Evolutionary conservation across 2,329 filamentous ascomycete species (phyloP), one percentile per base, ranked within the genome.

Genomic region (Beauveria rudraprayagi): DNA sequence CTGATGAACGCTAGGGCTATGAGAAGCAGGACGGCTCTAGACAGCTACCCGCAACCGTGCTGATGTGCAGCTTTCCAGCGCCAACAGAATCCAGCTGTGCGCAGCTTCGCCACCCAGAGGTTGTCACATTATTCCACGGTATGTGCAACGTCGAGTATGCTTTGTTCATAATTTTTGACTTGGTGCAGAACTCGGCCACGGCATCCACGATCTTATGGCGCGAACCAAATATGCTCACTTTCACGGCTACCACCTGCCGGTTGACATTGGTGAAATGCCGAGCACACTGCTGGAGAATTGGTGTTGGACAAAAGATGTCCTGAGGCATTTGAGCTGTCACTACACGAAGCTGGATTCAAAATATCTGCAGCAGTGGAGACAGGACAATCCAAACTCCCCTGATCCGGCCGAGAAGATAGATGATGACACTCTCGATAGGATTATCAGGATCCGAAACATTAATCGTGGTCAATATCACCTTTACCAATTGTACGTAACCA

Each of bases 201-300:
- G 34, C n/a, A 56, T 56, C 19, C 53, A 56, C 40, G 40, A 44
- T 56, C 53, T 56, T 9, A 16, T 56, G 11, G 34, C 53, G 24
- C 34, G 37, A 40, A 56, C 53, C 14, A 56, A 56, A 43, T 56
- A 56, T 44, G 34, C 40, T 37, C 53, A 41, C 17, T 56, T 56
- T 37, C 53, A 56, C 19, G 53, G 53, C 16, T 41, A 22, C 2
- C 34, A 37, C 19, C 19, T 56, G 19, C 53, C 53, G n/a, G 34
- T 44, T 5, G 53, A 56, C 53, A 43, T 56, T 56, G 53, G 34
- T 46, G 53, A 56, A 28, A 43, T 56, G 34, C 53, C 40, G 11
- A 56, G 53, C 40, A 43, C 40, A 46, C 24, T 56, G n/a, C 40
- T 56, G 11, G 53, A 56, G 40, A 56, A 56, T 37, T 56, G 53